phyloP scores from a whole-genome alignment of 306 rosid species.

The Dryas drummondii region DNA sequence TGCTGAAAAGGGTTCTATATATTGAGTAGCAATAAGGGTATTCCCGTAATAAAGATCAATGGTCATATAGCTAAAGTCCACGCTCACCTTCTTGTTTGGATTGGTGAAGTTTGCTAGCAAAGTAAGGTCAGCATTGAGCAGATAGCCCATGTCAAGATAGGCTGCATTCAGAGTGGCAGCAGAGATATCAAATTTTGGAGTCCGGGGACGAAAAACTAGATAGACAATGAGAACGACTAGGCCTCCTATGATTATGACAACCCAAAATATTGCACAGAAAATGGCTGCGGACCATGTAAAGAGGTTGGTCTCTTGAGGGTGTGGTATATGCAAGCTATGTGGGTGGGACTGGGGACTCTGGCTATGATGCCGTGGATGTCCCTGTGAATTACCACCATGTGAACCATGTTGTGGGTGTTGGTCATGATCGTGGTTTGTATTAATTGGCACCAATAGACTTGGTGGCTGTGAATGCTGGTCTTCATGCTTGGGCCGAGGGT shows the following conservation, averaged over 20 bases:
- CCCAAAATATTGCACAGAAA: slow-evolving; percentile 76
- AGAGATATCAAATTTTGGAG: slow-evolving; percentile 68
- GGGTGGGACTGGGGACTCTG: not conserved
- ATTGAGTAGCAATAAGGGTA: slow-evolving; percentile 63
- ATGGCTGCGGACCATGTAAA: slow-evolving; percentile 54
- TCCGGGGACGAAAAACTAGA: slow-evolving; percentile 75
- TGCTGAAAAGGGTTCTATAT: slow-evolving; percentile 70
- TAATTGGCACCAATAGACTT: not conserved
- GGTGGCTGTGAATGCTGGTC: slow-evolving; percentile 4
- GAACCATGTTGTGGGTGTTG: not conserved
- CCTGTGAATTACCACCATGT: not conserved
- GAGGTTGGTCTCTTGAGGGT: slow-evolving; percentile 25
- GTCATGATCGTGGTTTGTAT: not conserved
- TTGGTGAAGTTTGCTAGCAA: slow-evolving; percentile 81
- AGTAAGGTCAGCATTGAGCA: slow-evolving; percentile 83
- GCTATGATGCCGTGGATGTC: not conserved
- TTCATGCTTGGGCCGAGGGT: not conserved
- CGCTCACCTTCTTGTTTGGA: slow-evolving; percentile 79
- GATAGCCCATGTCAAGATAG: slow-evolving; percentile 84
- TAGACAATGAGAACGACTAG: slow-evolving; percentile 71
- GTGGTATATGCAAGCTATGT: slow-evolving; percentile 13
- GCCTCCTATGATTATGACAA: slow-evolving; percentile 74
- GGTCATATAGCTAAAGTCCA: slow-evolving; percentile 65
- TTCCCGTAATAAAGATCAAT: slow-evolving; percentile 64
- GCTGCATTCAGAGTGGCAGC: slow-evolving; percentile 71